Evolutionary conservation across 768 basidiomycete species (phyloP), one percentile per base, ranked within the genome.

Genomic region (Mycena olivaceomarginata): DNA sequence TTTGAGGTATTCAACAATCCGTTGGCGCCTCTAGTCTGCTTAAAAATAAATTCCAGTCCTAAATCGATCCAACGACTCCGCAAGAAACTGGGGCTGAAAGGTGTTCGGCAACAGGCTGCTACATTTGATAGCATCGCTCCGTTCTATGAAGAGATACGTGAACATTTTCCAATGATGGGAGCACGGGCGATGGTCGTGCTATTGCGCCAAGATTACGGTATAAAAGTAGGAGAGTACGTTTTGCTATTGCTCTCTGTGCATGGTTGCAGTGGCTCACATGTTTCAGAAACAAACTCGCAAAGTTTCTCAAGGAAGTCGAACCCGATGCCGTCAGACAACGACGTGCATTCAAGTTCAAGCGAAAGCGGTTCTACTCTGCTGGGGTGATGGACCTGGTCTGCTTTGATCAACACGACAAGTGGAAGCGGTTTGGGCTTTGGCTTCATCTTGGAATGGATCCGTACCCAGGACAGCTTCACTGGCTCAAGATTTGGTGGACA

Each of bases 321-420:
- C 80, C 80, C 15, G 74, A 83, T 4, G 77, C 79, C 1, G 81
- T 88, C 0, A 15, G 48, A 2, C 56, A 53, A n/a, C 76, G 83
- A 0, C 78, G 78, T 41, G 48, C 62, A 5, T 25, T 74, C 4
- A 72, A 77, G 0, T 83, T 90, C 31, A 80, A 80, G 18, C 80
- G 85, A 0, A 77, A 79, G 5, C 74, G 73, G 0, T 90, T 87
- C 69, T 63, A 41, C 16, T 88, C 82, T 78, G 82, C 87, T 6
- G 88, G 89, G 0, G 83, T 88, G 0, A 89, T 85, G 43, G 86
- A 90, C 65, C 37, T 88, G 0, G 80, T 82, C 75, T 67, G 82
- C 7, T 70, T 85, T 20, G 87, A 91, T 67, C 90, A 91, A 76
- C 88, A 91, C 76, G 87, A 91, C 75, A 91, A 91, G 63, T 90